These are phyloP conservation scores for Podaxis sp. DNA, from an alignment of 768 basidiomycete species.

Conservation along the genomic window DNA sequence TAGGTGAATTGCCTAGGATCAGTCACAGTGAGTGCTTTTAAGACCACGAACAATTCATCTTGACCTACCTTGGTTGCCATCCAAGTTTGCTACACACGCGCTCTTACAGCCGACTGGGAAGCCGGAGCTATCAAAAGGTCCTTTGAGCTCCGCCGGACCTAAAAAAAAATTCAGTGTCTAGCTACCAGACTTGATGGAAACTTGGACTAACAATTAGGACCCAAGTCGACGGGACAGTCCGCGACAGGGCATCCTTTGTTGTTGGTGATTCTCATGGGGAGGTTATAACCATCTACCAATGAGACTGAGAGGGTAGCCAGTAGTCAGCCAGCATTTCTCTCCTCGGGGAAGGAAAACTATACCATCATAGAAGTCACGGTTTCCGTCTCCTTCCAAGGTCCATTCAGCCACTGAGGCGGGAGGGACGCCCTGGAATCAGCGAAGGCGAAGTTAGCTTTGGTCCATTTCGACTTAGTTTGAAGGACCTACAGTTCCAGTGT, in stretches of 20 bases:
- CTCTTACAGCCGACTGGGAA: slow-evolving; percentile 61
- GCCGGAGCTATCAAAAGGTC: slow-evolving; percentile 53
- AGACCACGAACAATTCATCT: neutral
- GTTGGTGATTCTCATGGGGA: slow-evolving; percentile 60
- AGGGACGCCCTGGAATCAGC: slow-evolving; percentile 50
- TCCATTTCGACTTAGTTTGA: neutral
- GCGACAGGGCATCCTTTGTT: slow-evolving; percentile 53
- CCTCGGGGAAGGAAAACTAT: slow-evolving; percentile 6
- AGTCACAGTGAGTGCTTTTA: neutral
- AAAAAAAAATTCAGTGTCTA: slow-evolving; percentile 5
- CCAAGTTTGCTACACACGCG: slow-evolving; percentile 48
- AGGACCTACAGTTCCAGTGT: slow-evolving; percentile 46
- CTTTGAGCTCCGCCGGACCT: slow-evolving; percentile 52
- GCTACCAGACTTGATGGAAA: neutral
- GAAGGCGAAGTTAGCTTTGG: slow-evolving; percentile 2
- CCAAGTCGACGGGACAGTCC: slow-evolving; percentile 62
- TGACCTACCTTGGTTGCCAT: slow-evolving; percentile 38
- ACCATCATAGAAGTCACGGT: slow-evolving; percentile 63
- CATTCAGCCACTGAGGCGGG: slow-evolving; percentile 72
- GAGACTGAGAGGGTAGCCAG: slow-evolving; percentile 42
- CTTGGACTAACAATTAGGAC: slow-evolving; percentile 36
- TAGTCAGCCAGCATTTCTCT: neutral
- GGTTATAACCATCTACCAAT: slow-evolving; percentile 65
- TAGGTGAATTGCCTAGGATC: slow-evolving; percentile 51
- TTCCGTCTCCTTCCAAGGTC: slow-evolving; percentile 47